These are phyloP conservation scores for Penicillium salamii DNA, from an alignment of 495 filamentous ascomycete species.

Conservation along the genomic window DNA sequence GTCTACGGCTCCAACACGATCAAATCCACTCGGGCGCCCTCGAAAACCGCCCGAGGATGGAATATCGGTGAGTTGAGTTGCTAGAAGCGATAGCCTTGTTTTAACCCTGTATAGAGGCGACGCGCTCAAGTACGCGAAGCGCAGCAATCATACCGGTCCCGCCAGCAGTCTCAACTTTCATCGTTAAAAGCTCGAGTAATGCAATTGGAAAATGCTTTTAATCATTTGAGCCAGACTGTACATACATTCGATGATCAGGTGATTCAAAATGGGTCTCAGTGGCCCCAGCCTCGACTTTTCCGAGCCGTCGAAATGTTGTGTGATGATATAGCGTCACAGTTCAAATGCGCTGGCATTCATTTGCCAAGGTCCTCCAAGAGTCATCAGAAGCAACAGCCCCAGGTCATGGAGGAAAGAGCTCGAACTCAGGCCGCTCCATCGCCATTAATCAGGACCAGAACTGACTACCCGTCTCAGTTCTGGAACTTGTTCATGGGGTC, in stretches of 20 bases:
- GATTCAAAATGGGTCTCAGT: not conserved
- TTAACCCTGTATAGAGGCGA: slow-evolving; percentile 6
- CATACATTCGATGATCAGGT: slow-evolving; percentile 8
- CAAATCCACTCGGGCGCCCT: not conserved
- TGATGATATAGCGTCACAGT: slow-evolving; percentile 9
- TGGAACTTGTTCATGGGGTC: not conserved
- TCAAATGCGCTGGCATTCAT: not conserved
- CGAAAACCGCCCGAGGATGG: not conserved
- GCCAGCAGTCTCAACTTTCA: slow-evolving; percentile 15
- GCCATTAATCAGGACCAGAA: not conserved
- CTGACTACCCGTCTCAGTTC: not conserved
- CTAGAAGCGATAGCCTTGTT: not conserved
- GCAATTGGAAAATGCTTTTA: slow-evolving; percentile 17
- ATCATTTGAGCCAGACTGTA: slow-evolving; percentile 8
- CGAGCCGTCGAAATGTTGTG: slow-evolving; percentile 8
- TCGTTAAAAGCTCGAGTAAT: slow-evolving; percentile 14
- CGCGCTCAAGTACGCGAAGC: slow-evolving; percentile 19
- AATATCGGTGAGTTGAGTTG: not conserved
- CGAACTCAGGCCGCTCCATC: not conserved
- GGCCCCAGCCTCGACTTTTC: slow-evolving; percentile 9
- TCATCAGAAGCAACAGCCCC: not conserved
- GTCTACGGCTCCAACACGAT: not conserved
- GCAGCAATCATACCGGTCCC: slow-evolving; percentile 19
- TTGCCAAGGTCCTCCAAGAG: not conserved
- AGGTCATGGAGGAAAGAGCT: not conserved